Evolutionary conservation across 2,329 filamentous ascomycete species (phyloP).

Genomic region (Fusarium sp.): DNA sequence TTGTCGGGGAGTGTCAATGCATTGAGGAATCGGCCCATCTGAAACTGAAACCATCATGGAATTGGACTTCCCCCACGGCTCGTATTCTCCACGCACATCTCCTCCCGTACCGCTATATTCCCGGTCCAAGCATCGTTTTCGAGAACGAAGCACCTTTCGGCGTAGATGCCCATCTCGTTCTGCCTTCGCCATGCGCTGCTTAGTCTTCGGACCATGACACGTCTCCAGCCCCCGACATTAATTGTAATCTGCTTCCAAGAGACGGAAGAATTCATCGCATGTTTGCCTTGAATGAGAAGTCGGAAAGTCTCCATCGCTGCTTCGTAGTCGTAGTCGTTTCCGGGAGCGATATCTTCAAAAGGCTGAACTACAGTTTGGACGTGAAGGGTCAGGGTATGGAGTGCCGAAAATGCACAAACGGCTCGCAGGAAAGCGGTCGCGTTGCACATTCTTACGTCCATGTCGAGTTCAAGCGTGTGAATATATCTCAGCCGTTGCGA

Average conservation of each 20-base stretch:
- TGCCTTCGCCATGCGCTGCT: slow-evolving; percentile 54
- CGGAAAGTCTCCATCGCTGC: slow-evolving; percentile 50
- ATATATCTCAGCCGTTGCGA: slow-evolving; percentile 48
- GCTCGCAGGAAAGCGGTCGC: slow-evolving; percentile 52
- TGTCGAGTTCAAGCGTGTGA: slow-evolving; percentile 59
- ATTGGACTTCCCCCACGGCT: slow-evolving; percentile 40
- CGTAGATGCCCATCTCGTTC: slow-evolving; percentile 57
- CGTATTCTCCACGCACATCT: slow-evolving; percentile 43
- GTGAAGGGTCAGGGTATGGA: slow-evolving; percentile 58
- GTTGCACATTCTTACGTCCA: slow-evolving; percentile 55
- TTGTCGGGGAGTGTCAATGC: not conserved
- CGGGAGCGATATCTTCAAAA: slow-evolving; percentile 42
- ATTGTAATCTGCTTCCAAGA: slow-evolving; percentile 57
- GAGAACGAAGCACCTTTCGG: slow-evolving; percentile 61
- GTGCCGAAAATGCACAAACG: slow-evolving; percentile 53
- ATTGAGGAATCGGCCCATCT: not conserved
- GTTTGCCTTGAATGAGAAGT: slow-evolving; percentile 48
- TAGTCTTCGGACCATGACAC: slow-evolving; percentile 57
- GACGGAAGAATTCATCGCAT: slow-evolving; percentile 14
- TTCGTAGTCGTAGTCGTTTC: slow-evolving; percentile 53
- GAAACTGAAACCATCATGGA: slow-evolving; percentile 22
- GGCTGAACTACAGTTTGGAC: slow-evolving; percentile 57
- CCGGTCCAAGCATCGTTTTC: slow-evolving; percentile 44
- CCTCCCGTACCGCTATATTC: slow-evolving; percentile 42
- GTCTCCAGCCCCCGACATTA: slow-evolving; percentile 62